These are phyloP conservation scores for Purshia tridentata DNA, from an alignment of 306 rosid genomes.

Conservation along the genomic window DNA sequence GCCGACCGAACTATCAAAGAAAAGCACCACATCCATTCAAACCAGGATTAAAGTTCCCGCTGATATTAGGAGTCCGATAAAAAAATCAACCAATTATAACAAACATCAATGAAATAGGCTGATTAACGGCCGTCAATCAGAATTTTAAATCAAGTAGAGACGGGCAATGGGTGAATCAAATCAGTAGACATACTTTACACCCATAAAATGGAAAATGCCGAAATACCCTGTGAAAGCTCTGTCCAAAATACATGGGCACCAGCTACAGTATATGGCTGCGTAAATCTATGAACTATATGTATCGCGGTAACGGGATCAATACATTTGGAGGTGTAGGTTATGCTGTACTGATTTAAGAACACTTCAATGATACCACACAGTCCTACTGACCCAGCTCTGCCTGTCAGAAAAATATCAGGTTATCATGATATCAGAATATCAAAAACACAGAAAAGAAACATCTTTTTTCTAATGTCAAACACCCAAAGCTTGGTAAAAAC, in stretches of 20 bases:
- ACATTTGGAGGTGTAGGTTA: constrained; percentile 18
- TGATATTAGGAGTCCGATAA: background rate
- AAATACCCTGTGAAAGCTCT: constrained; percentile 37
- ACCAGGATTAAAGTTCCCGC: background rate
- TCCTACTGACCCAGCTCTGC: constrained; percentile 27
- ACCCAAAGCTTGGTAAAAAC: background rate
- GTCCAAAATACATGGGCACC: constrained; percentile 38
- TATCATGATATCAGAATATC: background rate
- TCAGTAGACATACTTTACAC: constrained; percentile 22
- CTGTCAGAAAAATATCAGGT: background rate
- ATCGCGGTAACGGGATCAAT: constrained; percentile 26
- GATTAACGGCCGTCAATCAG: background rate
- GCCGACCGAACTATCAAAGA: no score
- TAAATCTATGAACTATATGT: constrained; percentile 29
- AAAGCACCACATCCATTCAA: background rate
- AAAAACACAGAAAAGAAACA: background rate
- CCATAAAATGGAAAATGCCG: constrained; percentile 30
- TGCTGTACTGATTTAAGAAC: constrained; percentile 16
- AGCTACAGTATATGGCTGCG: constrained; percentile 28
- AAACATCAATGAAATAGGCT: background rate
- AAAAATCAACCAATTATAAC: background rate
- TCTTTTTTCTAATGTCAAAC: background rate
- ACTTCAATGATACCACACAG: constrained; percentile 31
- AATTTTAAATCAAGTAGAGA: background rate
- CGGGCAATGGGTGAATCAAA: constrained; percentile 19